phyloP scores from a whole-genome alignment of 352 stramenopile genomes.

The Phytophthora quininea region DNA sequence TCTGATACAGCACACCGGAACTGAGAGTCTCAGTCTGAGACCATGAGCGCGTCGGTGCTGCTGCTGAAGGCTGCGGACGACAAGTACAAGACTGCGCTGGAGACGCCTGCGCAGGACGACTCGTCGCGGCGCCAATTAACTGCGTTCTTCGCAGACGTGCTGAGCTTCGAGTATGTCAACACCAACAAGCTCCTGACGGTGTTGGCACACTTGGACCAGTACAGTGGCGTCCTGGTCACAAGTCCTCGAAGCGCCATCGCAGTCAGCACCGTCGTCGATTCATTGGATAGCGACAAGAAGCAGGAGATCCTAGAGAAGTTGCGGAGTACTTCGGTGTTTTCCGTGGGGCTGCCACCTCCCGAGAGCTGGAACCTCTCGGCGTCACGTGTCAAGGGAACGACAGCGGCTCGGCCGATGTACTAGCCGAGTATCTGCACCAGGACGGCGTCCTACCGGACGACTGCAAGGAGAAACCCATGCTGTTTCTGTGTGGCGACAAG shows the following conservation, averaged over 20 bases:
- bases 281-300: conserved; percentile 28
- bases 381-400: conserved; percentile 68
- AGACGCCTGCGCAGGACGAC: neutral
- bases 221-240: conserved; percentile 71
- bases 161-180: conserved; percentile 77
- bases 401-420: conserved; percentile 67
- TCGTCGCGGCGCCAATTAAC: conserved; percentile 8
- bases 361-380: conserved; percentile 58
- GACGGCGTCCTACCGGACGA: conserved; percentile 42
- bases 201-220: conserved; percentile 51
- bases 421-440: conserved; percentile 54
- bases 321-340: conserved; percentile 49
- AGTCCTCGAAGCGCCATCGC: conserved; percentile 75
- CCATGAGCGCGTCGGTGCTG: conserved; percentile 36
- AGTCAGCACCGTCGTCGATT: conserved; percentile 41
- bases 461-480: conserved; percentile 50
- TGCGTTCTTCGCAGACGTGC: conserved; percentile 64
- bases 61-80: conserved; percentile 76
- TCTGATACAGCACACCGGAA: too few relatives aligned
- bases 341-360: conserved; percentile 70
- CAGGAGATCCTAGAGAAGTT: conserved; percentile 37
- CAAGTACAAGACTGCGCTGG: conserved; percentile 59
- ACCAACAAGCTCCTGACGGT: conserved; percentile 37
- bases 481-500: conserved; percentile 85
- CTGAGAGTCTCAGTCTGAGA: neutral